These are phyloP conservation scores for Debaryomycetaceae sp. DNA, from an alignment of 1,139 yeast genomes.

Conservation along the genomic window DNA sequence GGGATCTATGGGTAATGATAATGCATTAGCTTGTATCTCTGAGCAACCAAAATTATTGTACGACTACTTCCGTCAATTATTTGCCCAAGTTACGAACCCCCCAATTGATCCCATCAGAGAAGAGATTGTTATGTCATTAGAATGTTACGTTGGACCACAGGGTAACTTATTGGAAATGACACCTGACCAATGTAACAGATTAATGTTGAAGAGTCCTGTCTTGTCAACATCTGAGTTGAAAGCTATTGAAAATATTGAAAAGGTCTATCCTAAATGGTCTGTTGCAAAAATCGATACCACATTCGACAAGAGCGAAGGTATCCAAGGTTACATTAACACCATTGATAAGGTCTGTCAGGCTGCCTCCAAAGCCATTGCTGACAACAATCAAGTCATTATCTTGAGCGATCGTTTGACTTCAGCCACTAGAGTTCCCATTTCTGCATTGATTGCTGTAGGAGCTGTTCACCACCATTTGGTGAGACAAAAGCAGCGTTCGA, in stretches of 20 bases:
- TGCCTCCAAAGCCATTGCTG: conserved; percentile 82
- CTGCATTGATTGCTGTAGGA: conserved; percentile 93
- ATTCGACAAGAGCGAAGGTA: conserved; percentile 79
- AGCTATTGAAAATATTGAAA: conserved; percentile 69
- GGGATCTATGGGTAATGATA: conserved; percentile 98
- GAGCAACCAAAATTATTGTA: conserved; percentile 88
- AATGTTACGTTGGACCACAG: conserved; percentile 96
- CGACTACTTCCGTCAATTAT: conserved; percentile 93
- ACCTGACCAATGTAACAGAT: conserved; percentile 86
- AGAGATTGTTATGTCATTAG: conserved; percentile 93
- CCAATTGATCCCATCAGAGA: conserved; percentile 98
- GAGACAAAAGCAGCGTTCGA: conserved; percentile 92
- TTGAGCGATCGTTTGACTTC: conserved; percentile 68
- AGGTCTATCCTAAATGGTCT: conserved; percentile 84
- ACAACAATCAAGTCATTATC: conserved; percentile 69
- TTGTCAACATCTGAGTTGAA: conserved; percentile 68
- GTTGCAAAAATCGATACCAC: conserved; percentile 82
- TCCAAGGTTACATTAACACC: conserved; percentile 79
- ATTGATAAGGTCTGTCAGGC: conserved; percentile 84
- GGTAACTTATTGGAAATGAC: conserved; percentile 93
- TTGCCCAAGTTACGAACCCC: conserved; percentile 98
- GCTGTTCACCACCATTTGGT: conserved; percentile 97
- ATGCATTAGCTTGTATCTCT: conserved; percentile 93
- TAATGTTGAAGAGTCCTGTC: conserved; percentile 79
- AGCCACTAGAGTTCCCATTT: conserved; percentile 68